Evolutionary conservation across 2,329 filamentous ascomycete genomes (phyloP).

Genomic region (Pseudogymnoascus sp.): DNA sequence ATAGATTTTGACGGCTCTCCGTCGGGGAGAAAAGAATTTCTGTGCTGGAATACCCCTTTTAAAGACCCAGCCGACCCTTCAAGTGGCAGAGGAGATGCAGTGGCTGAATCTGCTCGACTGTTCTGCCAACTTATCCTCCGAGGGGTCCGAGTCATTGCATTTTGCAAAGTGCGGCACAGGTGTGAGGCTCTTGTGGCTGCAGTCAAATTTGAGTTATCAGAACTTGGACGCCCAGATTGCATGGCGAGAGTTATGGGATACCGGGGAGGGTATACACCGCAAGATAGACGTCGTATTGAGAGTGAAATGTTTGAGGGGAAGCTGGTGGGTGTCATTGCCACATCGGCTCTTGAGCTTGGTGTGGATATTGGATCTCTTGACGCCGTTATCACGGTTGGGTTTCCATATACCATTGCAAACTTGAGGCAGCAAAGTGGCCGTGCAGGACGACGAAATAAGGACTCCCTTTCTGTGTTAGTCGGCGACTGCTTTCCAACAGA

Average conservation of each 20-base stretch:
- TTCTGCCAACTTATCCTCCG: slow-evolving; percentile 85
- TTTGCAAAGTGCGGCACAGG: slow-evolving; percentile 78
- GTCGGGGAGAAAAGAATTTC: slow-evolving; percentile 83
- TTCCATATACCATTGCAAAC: slow-evolving; percentile 93
- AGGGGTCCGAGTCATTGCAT: slow-evolving; percentile 86
- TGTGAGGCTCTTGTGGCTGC: slow-evolving; percentile 79
- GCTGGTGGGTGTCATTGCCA: slow-evolving; percentile 86
- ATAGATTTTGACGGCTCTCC: slow-evolving; percentile 91
- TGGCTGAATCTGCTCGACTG: slow-evolving; percentile 77
- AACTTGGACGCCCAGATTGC: slow-evolving; percentile 66
- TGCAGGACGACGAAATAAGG: slow-evolving; percentile 84
- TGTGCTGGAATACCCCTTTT: slow-evolving; percentile 97
- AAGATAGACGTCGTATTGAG: slow-evolving; percentile 83
- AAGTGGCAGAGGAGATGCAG: slow-evolving; percentile 74
- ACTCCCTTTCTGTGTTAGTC: slow-evolving; percentile 82
- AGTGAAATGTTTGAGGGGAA: slow-evolving; percentile 96
- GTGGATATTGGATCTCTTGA: slow-evolving; percentile 93
- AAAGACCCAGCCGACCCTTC: slow-evolving; percentile 82
- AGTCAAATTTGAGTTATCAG: slow-evolving; percentile 67
- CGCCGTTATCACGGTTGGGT: slow-evolving; percentile 87
- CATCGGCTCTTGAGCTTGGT: slow-evolving; percentile 83
- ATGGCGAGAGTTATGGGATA: slow-evolving; percentile 86
- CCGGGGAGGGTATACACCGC: slow-evolving; percentile 85
- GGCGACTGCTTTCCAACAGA: slow-evolving; percentile 86
- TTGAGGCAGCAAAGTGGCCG: slow-evolving; percentile 89